Evolutionary conservation across 1,139 yeast genomes (phyloP), one percentile per base, ranked within the genome.

Genomic region (Entelexis paramagnoliae): DNA sequence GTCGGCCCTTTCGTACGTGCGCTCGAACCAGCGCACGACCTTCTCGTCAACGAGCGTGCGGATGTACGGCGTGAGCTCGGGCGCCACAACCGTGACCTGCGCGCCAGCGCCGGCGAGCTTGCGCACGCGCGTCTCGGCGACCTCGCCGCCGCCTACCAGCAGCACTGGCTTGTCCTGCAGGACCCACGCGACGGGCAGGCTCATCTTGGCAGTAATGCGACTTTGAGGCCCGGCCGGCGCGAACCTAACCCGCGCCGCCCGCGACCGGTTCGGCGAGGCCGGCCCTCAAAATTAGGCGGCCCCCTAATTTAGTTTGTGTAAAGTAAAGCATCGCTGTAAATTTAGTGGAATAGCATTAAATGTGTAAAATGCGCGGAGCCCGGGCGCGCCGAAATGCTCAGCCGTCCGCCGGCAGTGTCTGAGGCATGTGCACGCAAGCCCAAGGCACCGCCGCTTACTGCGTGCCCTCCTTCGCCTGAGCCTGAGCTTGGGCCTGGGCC

Each of bases 91-190:
- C 0, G 88, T 81, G 44, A 85, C 76, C 50, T 70, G 71, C 6
- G 93, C 91, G 57, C 80, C 77, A 0, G 94, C 91, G 28, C 76
- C 75, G 13, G 83, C 67, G 36, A 85, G 71, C 62, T 83, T 85
- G 50, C 75, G 71, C 14, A 85, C 77, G 52, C 95, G 68, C 36
- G 88, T 78, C 16, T 80, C 71, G 0, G 89, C 95, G 11, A 86
- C 95, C 49, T 82, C 87, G 6, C 95, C 94, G 9, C 83, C 85
- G 0, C 95, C 95, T 44, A 85, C 77, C 1, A 85, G 84, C 24
- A 85, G 71, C 26, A 83, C 85, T 59, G 77, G 84, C 54, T 76
- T 78, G 59, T 74, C 68, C 60, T 73, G 73, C 38, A 83, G 80
- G 65, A 82, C 88, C 83, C 84, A 82, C 8, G 91, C 89, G 14